Conservation (phyloP, 331 rosid species). For the Malus hybrid region DNA sequence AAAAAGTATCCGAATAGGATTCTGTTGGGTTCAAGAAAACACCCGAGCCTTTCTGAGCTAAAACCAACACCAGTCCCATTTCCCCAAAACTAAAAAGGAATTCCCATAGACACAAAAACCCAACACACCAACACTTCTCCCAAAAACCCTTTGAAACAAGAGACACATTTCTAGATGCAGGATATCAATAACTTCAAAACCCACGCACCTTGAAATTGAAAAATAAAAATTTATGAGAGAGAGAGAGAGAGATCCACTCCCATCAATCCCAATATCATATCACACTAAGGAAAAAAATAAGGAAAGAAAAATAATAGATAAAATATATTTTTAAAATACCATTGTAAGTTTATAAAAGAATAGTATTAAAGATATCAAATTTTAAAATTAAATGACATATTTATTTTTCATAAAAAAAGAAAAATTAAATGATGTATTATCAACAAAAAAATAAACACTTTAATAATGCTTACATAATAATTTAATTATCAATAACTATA, state of each 20-base stretch:
- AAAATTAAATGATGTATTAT: too few species aligned
- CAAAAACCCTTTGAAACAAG: conserved; percentile 38
- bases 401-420: too few species aligned
- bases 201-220: conserved; percentile 53
- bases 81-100: conserved; percentile 64
- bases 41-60: conserved; percentile 30
- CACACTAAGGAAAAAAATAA: background rate
- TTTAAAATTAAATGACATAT: too few species aligned
- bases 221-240: background rate
- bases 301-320: too few species aligned
- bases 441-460: too few species aligned
- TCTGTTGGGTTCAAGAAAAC: background rate
- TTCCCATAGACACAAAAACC: conserved; percentile 48
- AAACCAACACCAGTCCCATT: conserved; percentile 37
- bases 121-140: conserved; percentile 32
- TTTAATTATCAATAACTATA: too few species aligned
- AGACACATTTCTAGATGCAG: conserved; percentile 32
- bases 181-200: conserved; percentile 22
- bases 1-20: too few species aligned
- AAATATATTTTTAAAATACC: too few species aligned
- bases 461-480: too few species aligned
- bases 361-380: too few species aligned
- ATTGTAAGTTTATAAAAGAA: too few species aligned
- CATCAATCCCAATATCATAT: conserved; percentile 63
- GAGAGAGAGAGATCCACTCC: conserved; percentile 12